Conservation (phyloP, 495 filamentous ascomycete species). For the Tuber borchii region DNA sequence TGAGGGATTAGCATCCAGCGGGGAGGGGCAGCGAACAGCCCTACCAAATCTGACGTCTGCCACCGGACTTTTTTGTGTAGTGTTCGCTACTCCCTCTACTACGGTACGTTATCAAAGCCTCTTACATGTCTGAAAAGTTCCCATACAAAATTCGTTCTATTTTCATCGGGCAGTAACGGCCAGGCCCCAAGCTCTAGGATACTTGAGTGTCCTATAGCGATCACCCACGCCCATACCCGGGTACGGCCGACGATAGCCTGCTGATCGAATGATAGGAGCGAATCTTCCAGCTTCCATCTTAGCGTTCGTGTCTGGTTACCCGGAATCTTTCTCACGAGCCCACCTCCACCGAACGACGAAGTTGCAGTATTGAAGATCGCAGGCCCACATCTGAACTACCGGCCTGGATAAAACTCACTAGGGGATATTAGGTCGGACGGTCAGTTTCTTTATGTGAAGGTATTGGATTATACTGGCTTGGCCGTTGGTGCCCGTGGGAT, state of each 20-base stretch:
- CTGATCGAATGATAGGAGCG: neutral
- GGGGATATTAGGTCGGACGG: neutral
- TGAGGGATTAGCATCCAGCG: neutral
- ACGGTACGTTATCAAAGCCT: neutral
- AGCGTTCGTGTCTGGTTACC: neutral
- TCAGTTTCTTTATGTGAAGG: neutral
- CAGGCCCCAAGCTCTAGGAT: neutral
- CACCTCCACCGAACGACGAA: neutral
- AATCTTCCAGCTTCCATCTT: neutral
- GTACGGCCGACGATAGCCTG: too few relatives aligned
- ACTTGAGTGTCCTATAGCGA: neutral
- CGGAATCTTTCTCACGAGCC: neutral
- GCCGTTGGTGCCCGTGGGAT: neutral
- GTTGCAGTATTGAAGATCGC: neutral
- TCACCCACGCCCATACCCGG: neutral
- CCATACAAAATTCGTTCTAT: neutral
- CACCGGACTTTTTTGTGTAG: neutral
- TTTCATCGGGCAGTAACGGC: neutral
- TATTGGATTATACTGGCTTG: neutral
- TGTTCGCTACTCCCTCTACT: neutral
- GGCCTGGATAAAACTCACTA: neutral
- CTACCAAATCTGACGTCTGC: neutral
- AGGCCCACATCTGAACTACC: neutral
- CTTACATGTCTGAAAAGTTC: neutral
- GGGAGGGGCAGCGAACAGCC: neutral